Evolutionary conservation across 164 flowering plant species (phyloP), one percentile per base, ranked within the genome.

Genomic region (Liriodendron chinense): DNA sequence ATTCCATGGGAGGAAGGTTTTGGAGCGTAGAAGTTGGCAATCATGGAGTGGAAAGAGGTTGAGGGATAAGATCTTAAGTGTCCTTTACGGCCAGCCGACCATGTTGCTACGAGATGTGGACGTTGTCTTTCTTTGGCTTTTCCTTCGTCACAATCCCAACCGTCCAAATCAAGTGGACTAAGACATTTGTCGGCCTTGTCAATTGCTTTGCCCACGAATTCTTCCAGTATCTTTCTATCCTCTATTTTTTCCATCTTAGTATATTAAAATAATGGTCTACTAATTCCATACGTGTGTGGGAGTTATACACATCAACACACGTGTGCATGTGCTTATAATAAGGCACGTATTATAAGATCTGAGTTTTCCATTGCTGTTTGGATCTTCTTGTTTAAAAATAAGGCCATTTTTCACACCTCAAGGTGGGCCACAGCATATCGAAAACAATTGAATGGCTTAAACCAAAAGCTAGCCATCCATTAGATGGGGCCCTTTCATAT

Each of bases 11-110:
- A 12, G 77, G 79, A 69, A 64, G 82, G 82, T 80, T 82, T 61
- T 83, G 79, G 80, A 80, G 82, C 85, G 86, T 80, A 81, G 81
- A 85, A 83, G 69, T 80, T 85, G 83, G 83, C 78, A 79, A 79
- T 76, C 79, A 81, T 76, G 81, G 78, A 65, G 69, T 47, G 65
- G 69, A 16, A 23, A 57, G 48, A 47, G 20, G 53, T 64, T 34
- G 69, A 76, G 77, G 68, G 80, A 78, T 82, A 80, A 74, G 80
- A 74, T 79, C 80, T 75, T 74, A n/a, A n/a, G 10, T 18, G 23
- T 65, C 59, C 76, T 77, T 68, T 66, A 65, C 64, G 69, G 77
- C 74, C 77, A 78, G 82, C 85, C 85, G 85, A 82, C 84, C 82
- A 74, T 77, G 57, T 77, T 79, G 70, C 71, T 65, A 1, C 26